Conservation (phyloP, 495 filamentous ascomycete species). For the Trichoderma gamsii region DNA sequence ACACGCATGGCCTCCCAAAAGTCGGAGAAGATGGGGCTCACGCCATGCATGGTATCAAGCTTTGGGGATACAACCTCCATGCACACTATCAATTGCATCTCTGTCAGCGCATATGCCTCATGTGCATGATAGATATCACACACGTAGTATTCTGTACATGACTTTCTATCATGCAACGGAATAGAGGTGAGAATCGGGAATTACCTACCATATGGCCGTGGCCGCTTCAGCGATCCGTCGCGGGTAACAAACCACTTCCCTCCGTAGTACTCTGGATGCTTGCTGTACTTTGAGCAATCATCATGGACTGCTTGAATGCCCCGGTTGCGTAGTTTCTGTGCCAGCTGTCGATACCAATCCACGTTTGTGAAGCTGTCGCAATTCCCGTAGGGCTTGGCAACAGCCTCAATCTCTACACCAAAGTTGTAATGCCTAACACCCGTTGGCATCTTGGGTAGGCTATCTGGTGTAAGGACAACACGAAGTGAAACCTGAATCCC, state of each 20-base stretch:
- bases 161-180: neutral
- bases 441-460: neutral
- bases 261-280: conserved; percentile 19
- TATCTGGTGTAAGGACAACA: neutral
- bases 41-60: conserved; percentile 16
- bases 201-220: conserved; percentile 15
- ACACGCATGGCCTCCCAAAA: conserved; percentile 23
- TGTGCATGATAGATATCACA: neutral
- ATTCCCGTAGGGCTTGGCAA: conserved; percentile 16
- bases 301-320: conserved; percentile 17
- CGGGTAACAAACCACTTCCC: conserved; percentile 20
- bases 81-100: conserved; percentile 18
- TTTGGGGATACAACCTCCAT: conserved; percentile 25
- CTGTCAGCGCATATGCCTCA: conserved; percentile 14
- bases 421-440: conserved; percentile 21
- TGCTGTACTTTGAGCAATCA: conserved; percentile 17
- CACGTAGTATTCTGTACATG: neutral
- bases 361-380: conserved; percentile 16
- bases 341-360: conserved; percentile 20
- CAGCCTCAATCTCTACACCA: conserved; percentile 21
- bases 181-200: neutral
- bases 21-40: conserved; percentile 18
- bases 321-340: conserved; percentile 18
- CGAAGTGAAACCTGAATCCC: neutral
- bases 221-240: conserved; percentile 17